Percentiles rank a stretch among this genome's conserved stretches.
Conservation (phyloP, 75 land plant species). For the Cryptomeria japonica region DNA sequence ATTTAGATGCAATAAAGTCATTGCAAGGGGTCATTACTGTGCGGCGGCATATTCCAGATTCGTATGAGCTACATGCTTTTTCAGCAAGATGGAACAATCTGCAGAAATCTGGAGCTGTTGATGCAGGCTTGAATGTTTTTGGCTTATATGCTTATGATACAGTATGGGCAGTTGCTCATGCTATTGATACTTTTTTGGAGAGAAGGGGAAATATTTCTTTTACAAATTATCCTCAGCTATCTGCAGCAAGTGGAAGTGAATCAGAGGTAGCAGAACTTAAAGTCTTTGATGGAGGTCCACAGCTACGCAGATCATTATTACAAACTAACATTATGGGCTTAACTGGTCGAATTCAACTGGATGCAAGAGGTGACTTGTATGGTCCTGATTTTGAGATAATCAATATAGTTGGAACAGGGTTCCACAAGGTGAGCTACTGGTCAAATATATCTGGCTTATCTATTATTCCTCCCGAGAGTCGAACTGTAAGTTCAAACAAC, state of each 20-base stretch:
- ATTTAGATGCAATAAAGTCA: conserved; percentile 28
- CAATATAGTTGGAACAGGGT: conserved; percentile 60
- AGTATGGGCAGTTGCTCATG: conserved; percentile 62
- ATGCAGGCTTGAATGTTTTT: conserved; percentile 39
- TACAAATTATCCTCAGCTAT: conserved; percentile 34
- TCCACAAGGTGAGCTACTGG: conserved; percentile 60
- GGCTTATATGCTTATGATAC: conserved; percentile 76
- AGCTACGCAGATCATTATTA: conserved; percentile 28
- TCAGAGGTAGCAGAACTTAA: conserved; percentile 55
- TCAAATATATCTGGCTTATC: conserved; percentile 59
- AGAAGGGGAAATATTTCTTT: conserved; percentile 55
- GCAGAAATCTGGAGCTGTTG: conserved; percentile 7
- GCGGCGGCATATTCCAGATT: conserved; percentile 61
- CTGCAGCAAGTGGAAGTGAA: conserved; percentile 16
- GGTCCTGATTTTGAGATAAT: conserved; percentile 61
- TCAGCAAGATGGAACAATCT: conserved; percentile 43
- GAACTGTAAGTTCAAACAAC: conserved; percentile 9
- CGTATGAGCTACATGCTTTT: conserved; percentile 43
- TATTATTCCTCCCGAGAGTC: conserved; percentile 36
- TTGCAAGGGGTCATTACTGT: conserved; percentile 73
- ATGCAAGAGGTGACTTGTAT: conserved; percentile 35
- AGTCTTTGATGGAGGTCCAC: conserved; percentile 49
- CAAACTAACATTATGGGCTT: conserved; percentile 45
- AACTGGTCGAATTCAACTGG: conserved; percentile 50
- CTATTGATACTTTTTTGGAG: conserved; percentile 47